Evolutionary conservation across 2,329 filamentous ascomycete genomes (phyloP).

Genomic region (Alternaria brassicicola): DNA sequence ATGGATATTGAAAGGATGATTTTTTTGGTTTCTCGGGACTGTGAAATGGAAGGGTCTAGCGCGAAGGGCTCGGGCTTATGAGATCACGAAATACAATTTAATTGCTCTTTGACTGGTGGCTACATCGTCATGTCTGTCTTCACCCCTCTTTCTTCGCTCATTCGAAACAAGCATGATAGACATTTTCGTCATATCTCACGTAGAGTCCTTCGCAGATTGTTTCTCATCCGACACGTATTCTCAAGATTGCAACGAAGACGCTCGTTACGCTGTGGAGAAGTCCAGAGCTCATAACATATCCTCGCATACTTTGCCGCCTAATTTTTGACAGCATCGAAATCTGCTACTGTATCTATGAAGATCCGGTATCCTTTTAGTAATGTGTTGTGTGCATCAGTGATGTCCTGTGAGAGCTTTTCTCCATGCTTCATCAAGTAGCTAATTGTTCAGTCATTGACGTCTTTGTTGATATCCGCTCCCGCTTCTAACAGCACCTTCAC

Average conservation of each 20-base stretch:
- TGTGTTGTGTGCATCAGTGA: background rate
- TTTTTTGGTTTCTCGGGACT: slow-evolving; percentile 7
- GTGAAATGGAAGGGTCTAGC: slow-evolving; percentile 22
- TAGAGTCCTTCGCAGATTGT: too few relatives aligned
- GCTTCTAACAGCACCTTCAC: slow-evolving; percentile 12
- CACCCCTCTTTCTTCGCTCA: background rate
- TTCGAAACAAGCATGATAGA: too few relatives aligned
- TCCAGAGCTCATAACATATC: too few relatives aligned
- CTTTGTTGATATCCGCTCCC: slow-evolving; percentile 10
- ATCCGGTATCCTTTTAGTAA: slow-evolving; percentile 1
- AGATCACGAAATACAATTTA: slow-evolving; percentile 35
- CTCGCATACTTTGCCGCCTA: too few relatives aligned
- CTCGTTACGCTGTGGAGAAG: too few relatives aligned
- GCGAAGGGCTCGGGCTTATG: slow-evolving; percentile 48
- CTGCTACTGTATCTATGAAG: background rate
- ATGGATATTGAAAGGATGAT: background rate
- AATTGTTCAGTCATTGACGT: slow-evolving; percentile 11
- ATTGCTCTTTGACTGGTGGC: background rate
- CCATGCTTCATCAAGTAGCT: slow-evolving; percentile 10
- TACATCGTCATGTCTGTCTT: too few relatives aligned
- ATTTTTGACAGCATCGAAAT: background rate
- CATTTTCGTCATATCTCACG: too few relatives aligned
- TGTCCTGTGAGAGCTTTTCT: slow-evolving; percentile 7
- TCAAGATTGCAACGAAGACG: too few relatives aligned
- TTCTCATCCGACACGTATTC: too few relatives aligned